Evolutionary conservation across 139 green algal species (phyloP).

Genomic region (Pedinophyceae sp.): DNA sequence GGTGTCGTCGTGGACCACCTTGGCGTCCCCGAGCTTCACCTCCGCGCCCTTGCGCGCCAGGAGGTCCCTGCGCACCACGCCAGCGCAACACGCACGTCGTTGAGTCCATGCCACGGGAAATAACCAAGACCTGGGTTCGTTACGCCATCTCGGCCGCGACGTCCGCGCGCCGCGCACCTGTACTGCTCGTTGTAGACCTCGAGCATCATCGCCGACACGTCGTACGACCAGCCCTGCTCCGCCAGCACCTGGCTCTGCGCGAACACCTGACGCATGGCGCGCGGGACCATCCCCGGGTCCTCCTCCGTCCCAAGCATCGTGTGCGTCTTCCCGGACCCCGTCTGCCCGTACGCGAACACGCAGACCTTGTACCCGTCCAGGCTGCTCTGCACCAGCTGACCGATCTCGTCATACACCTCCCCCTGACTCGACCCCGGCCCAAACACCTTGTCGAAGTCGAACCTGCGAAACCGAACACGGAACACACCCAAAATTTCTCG

Average conservation of each 20-base stretch:
- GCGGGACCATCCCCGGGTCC: slow-evolving; percentile 61
- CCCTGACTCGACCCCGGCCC: slow-evolving; percentile 30
- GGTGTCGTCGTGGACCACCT: slow-evolving; percentile 49
- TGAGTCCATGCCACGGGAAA: no score
- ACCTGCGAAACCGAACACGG: slow-evolving; percentile 16
- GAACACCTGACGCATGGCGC: slow-evolving; percentile 64
- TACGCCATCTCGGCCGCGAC: no score
- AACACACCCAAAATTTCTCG: no score
- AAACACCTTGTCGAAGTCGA: slow-evolving; percentile 76
- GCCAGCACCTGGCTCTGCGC: slow-evolving; percentile 28
- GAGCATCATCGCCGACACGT: slow-evolving; percentile 69
- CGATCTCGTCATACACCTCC: slow-evolving; percentile 76
- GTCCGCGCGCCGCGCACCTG: no score
- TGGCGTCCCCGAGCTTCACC: no score
- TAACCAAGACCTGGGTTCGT: no score
- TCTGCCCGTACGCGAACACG: slow-evolving; percentile 83
- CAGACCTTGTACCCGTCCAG: slow-evolving; percentile 85
- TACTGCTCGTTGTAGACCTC: slow-evolving; percentile 96
- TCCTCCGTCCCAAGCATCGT: no score
- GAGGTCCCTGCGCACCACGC: not conserved
- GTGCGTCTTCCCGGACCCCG: no score
- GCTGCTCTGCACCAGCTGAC: slow-evolving; percentile 64
- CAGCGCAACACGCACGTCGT: slow-evolving; percentile 17
- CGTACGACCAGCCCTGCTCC: slow-evolving; percentile 66
- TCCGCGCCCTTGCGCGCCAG: slow-evolving; percentile 2